Evolutionary conservation across 2,329 filamentous ascomycete species (phyloP), one percentile per base, ranked within the genome.

Genomic region (Epichloe sp.): DNA sequence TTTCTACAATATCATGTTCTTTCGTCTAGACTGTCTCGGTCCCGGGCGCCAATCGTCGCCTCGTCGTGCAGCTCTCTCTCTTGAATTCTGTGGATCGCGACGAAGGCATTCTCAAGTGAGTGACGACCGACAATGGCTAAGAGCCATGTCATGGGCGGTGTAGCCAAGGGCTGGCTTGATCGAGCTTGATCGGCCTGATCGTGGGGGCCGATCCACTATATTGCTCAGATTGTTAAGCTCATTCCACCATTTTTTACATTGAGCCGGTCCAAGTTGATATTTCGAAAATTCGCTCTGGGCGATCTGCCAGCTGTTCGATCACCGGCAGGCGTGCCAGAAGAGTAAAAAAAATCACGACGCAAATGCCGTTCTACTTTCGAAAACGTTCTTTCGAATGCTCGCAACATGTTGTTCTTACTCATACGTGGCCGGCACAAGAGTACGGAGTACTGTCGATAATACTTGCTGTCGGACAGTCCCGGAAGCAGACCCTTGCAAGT

Each of bases 61-160:
- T 21, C 6, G 31, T n/a, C n/a, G 21, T 21, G 34, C 17, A 21
- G 44, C 17, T 15, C 12, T 23, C 19, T n/a, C 19, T 19, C 12
- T 15, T n/a, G 31, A 15, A 8, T 12, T 47, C 6, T 37, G 2
- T 26, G 11, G 21, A 14, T 15, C 21, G 3, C n/a, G 11, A 31
- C 21, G 44, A 35, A 47, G 49, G 42, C 36, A 45, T 40, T 17
- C 43, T 50, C 48, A 40, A 50, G 49, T 15, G 49, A 51, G 37
- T 19, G 35, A 19, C 31, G 21, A 41, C 17, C 15, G n/a, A 40
- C 19, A 3, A n/a, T 21, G n/a, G 26, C 26, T 31, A 23, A 19
- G 35, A 14, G 42, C 11, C 35, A 26, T 23, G 40, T 23, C 41
- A 44, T 44, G 14, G 37, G 44, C 44, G 44, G 43, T 51, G 44